Conservation (phyloP, 768 basidiomycete species). For the Chalciporus piperatus region DNA sequence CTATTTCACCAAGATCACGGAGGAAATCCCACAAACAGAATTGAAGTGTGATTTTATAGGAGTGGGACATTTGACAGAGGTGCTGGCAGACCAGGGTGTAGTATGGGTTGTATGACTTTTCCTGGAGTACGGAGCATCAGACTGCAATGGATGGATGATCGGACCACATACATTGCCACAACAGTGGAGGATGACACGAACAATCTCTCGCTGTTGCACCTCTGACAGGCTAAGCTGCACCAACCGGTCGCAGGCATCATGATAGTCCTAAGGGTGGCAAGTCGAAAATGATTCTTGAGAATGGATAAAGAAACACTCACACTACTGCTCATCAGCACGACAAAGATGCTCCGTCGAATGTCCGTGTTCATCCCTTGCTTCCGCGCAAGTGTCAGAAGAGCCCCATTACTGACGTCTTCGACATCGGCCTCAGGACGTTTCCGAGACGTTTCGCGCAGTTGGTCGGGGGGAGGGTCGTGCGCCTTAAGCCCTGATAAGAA, state of each 20-base stretch:
- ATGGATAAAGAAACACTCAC: slow-evolving; percentile 43
- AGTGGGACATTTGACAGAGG: slow-evolving; percentile 74
- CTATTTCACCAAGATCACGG: slow-evolving; percentile 82
- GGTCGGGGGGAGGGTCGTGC: slow-evolving; percentile 83
- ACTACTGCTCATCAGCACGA: slow-evolving; percentile 93
- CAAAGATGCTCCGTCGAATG: slow-evolving; percentile 85
- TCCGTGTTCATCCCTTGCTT: slow-evolving; percentile 99
- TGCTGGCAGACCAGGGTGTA: slow-evolving; percentile 88
- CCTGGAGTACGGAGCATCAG: slow-evolving; percentile 37
- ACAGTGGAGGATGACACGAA: slow-evolving; percentile 91
- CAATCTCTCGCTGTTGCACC: slow-evolving; percentile 89
- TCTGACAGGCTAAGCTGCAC: slow-evolving; percentile 81
- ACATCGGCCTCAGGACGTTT: slow-evolving; percentile 21
- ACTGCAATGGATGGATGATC: not conserved
- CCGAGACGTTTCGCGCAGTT: slow-evolving; percentile 36
- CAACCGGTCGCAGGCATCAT: slow-evolving; percentile 93
- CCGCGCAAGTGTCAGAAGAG: slow-evolving; percentile 75
- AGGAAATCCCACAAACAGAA: slow-evolving; percentile 97
- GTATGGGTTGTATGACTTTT: slow-evolving; percentile 92
- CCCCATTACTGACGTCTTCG: slow-evolving; percentile 34
- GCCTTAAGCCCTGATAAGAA: slow-evolving; percentile 71
- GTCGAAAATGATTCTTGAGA: not conserved
- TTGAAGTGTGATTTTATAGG: slow-evolving; percentile 89
- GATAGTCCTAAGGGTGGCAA: slow-evolving; percentile 68
- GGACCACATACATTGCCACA: slow-evolving; percentile 74